Evolutionary conservation across 176 grass and related monocot genomes (phyloP).

Genomic region (Poa pratensis): DNA sequence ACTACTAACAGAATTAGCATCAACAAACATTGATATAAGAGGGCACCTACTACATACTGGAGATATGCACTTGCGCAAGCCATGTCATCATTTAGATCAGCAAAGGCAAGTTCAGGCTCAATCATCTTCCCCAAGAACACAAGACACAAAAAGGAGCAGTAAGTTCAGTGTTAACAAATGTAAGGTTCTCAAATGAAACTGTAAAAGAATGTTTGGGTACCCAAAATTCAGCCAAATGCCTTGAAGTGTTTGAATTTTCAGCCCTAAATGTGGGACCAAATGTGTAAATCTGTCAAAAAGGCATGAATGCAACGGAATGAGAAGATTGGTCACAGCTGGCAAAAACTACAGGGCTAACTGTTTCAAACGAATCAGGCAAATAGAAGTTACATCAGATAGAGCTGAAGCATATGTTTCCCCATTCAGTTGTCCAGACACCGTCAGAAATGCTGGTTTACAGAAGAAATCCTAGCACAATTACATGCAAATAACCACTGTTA

Average conservation of each 20-base stretch:
- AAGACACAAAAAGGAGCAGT: constrained; percentile 36
- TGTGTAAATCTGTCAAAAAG: constrained; percentile 81
- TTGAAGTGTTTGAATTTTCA: constrained; percentile 99
- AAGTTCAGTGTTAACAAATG: constrained; percentile 44
- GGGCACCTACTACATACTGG: constrained; percentile 99
- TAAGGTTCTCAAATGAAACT: constrained; percentile 27
- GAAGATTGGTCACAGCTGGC: constrained; percentile 31
- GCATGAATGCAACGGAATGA: constrained; percentile 35
- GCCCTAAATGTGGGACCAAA: constrained; percentile 99
- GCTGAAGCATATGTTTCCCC: constrained; percentile 94
- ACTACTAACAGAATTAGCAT: constrained; percentile 30
- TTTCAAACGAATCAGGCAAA: constrained; percentile 41
- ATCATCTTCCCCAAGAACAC: constrained; percentile 76
- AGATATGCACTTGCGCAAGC: constrained; percentile 99
- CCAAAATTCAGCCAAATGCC: constrained; percentile 99
- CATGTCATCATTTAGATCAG: constrained; percentile 99
- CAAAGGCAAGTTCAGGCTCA: constrained; percentile 99
- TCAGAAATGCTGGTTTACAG: constrained; percentile 98
- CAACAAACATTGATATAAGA: constrained; percentile 46
- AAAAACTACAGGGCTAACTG: constrained; percentile 35
- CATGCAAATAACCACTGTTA: constrained; percentile 44
- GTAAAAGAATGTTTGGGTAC: constrained; percentile 59
- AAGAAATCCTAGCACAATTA: constrained; percentile 84
- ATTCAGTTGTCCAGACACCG: constrained; percentile 95
- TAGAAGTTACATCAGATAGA: constrained; percentile 83